Evolutionary conservation across 2,329 filamentous ascomycete species (phyloP).

Genomic region (Cladosporium sp.): DNA sequence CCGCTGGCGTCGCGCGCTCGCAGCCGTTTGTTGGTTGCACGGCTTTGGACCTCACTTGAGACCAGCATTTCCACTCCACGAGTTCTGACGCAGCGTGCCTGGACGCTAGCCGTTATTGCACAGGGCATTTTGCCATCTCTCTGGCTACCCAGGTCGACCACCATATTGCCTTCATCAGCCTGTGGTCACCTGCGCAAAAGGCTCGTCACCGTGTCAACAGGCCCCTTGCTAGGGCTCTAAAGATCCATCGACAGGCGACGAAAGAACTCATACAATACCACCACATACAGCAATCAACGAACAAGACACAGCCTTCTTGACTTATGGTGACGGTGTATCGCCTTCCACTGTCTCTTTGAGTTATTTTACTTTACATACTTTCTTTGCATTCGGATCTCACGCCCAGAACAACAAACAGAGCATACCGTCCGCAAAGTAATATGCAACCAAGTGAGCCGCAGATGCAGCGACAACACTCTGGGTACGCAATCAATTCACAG

Average conservation of each 20-base stretch:
- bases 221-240: conserved; percentile 13
- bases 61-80: conserved; percentile 18
- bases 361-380: not conserved
- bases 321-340: conserved; percentile 7
- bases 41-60: conserved; percentile 18
- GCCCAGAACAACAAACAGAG: not conserved
- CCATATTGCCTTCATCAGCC: conserved; percentile 10
- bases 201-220: conserved; percentile 17
- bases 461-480: conserved; percentile 18
- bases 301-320: not conserved
- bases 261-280: conserved; percentile 4
- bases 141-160: conserved; percentile 7
- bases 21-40: conserved; percentile 13
- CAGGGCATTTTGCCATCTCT: conserved; percentile 9
- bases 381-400: conserved; percentile 10
- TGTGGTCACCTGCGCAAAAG: conserved; percentile 12
- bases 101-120: conserved; percentile 17
- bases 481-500: not conserved
- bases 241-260: conserved; percentile 11
- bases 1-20: conserved; percentile 12
- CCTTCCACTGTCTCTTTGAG: conserved; percentile 3
- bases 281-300: conserved; percentile 12
- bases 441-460: conserved; percentile 15
- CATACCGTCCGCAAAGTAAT: not conserved
- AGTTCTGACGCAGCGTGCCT: conserved; percentile 14